Percentiles rank a stretch among this genome's conserved stretches.
Conservation (phyloP, 352 stramenopile genomes). For the Globisporangium splendens region DNA sequence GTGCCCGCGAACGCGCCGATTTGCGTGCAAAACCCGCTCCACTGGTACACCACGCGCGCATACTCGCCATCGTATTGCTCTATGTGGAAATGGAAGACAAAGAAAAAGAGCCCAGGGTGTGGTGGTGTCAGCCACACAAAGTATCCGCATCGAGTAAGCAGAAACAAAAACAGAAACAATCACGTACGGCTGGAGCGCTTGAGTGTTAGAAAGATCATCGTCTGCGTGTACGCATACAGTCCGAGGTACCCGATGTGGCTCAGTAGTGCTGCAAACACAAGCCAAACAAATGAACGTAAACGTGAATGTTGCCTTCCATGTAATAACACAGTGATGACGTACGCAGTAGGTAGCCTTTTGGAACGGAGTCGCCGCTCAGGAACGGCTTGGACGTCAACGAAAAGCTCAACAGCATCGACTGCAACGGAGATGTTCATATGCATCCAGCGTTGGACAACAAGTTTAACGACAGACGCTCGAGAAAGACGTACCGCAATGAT, state of each 20-base stretch:
- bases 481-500: slow-evolving; percentile 37
- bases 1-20: slow-evolving; percentile 60
- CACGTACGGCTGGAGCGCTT: slow-evolving; percentile 44
- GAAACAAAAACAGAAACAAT: slow-evolving; percentile 1
- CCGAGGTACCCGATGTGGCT: slow-evolving; percentile 53
- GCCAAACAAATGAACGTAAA: background rate
- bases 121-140: too few species aligned
- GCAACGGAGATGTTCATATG: too few species aligned
- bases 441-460: background rate
- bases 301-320: background rate
- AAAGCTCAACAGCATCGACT: slow-evolving; percentile 44
- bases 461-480: background rate
- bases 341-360: slow-evolving; percentile 52
- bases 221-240: slow-evolving; percentile 66
- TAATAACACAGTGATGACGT: slow-evolving; percentile 13
- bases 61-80: slow-evolving; percentile 28
- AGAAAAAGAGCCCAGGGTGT: too few species aligned
- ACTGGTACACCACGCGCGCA: slow-evolving; percentile 59
- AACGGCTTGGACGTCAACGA: slow-evolving; percentile 38
- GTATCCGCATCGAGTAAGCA: too few species aligned
- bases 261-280: slow-evolving; percentile 28
- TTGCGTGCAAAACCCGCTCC: slow-evolving; percentile 62
- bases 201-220: slow-evolving; percentile 68
- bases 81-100: slow-evolving; percentile 1
- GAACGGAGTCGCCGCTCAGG: slow-evolving; percentile 22